A percentile compares a stretch with the other conserved stretches of the same genome.
phyloP scores from a whole-genome alignment of 2,329 filamentous ascomycete genomes.

The Hymenoscyphus fraxineus region DNA sequence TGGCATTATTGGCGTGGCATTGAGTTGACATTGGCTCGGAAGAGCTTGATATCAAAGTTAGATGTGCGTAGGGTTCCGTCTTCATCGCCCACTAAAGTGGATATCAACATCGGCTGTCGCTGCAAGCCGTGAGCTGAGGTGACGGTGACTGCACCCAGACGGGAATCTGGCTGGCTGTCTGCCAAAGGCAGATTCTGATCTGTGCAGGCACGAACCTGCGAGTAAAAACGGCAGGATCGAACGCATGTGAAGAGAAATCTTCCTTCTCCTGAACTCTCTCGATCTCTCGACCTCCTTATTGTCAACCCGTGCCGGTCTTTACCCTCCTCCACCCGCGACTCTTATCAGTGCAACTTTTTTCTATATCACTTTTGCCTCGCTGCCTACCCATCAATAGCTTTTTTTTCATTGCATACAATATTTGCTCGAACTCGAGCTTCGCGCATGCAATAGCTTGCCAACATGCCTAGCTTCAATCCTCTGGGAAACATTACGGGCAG shows the following conservation, averaged over 20 bases:
- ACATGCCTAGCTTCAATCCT: conserved; percentile 35
- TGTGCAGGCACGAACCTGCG: not conserved
- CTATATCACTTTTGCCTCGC: not conserved
- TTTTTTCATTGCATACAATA: not conserved
- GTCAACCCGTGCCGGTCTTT: not conserved
- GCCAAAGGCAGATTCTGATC: not conserved
- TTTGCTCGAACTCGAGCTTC: not conserved
- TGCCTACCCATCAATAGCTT: not conserved
- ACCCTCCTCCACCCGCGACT: conserved; percentile 9
- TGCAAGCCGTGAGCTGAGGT: not conserved
- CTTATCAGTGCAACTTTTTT: not conserved
- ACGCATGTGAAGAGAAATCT: conserved; percentile 1
- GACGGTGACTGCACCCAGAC: not conserved
- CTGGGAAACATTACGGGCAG: conserved; percentile 34
- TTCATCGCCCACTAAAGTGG: not conserved
- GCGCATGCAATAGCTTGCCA: conserved; percentile 11
- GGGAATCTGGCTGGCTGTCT: not conserved
- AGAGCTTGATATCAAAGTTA: conserved; percentile 1
- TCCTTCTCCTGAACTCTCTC: no score
- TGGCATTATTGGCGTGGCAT: not conserved
- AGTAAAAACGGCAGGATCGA: not conserved
- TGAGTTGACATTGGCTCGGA: not conserved
- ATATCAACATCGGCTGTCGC: not conserved
- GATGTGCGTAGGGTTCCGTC: not conserved
- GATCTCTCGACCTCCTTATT: not conserved